phyloP scores from a whole-genome alignment of 306 rosid species.

The Clitoria ternatea region DNA sequence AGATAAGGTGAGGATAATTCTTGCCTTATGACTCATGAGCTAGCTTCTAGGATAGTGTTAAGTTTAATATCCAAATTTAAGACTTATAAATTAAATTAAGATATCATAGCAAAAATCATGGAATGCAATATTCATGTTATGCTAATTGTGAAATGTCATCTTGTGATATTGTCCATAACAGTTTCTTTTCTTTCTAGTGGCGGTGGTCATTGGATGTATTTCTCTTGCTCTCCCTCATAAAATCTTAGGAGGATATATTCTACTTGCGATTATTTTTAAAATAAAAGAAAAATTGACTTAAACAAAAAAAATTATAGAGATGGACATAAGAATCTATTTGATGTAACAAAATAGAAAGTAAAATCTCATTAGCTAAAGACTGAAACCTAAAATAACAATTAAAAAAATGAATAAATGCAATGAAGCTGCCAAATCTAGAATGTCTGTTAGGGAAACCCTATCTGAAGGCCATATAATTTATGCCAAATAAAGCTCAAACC shows the following conservation, averaged over 20 bases:
- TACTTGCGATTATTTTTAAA: background rate
- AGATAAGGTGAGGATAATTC: too few species aligned
- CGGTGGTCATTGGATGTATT: background rate
- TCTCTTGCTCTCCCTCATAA: background rate
- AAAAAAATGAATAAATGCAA: background rate
- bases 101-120: constrained; percentile 17
- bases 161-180: background rate
- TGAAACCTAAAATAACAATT: background rate
- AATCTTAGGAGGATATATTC: background rate
- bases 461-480: background rate
- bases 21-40: too few species aligned
- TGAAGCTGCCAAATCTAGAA: background rate
- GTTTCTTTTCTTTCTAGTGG: background rate
- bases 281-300: background rate
- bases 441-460: background rate
- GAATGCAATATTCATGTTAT: background rate
- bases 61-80: too few species aligned
- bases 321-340: background rate
- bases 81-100: too few species aligned
- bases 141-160: background rate
- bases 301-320: background rate
- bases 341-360: too few species aligned
- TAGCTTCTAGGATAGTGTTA: too few species aligned
- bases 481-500: background rate
- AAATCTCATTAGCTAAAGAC: too few species aligned